Base-by-base conservation (phyloP, 495 filamentous ascomycete genomes). In the Aspergillus coremiiformis region DNA sequence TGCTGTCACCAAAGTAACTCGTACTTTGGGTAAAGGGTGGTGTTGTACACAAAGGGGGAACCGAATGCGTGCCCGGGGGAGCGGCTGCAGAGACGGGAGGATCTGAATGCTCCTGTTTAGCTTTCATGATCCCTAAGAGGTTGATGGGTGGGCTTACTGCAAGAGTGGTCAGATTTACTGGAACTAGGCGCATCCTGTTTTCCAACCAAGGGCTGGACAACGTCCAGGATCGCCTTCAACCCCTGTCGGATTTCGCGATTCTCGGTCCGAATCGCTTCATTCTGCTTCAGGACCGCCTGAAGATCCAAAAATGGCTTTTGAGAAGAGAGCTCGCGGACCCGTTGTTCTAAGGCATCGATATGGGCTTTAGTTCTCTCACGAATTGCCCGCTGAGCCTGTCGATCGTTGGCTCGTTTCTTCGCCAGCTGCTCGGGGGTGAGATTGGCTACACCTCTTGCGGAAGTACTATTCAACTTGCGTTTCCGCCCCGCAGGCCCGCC, bases 301-400 rank as follows among this genome's bases (percentile, higher is more conserved):
- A 92, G 78, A 60, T 94, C 87, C 56, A 84, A 80, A 57, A 87
- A 88, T 0, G 89, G 87, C 61, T 89, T 83, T 67, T 88, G 85
- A 5, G 78, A 79, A 15, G 81, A 77, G n/a, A 88, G 78, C 30
- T 88, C 84, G 15, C 77, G 78, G 35, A 93, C 80, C 44, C 82
- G 79, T 45, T 75, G 74, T 67, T 94, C 86, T 19, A 95, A 73
- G 19, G 68, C 73, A 47, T 90, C 87, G 54, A 94, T 93, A 59
- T 90, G 85, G 49, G 81, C 75, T 59, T 89, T 91, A 10, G 85
- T 94, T 51, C 90, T 77, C 58, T 88, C 84, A 14, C 90, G 78
- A 52, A 94, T 95, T 15, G 87, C 87, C 44, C 87, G 80, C 65
- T 95, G 90, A 15, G 90, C 90, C 67, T 91, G 87, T 35, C 90